phyloP scores from a whole-genome alignment of 73 alveolate species.

The Stentor coeruleus region DNA sequence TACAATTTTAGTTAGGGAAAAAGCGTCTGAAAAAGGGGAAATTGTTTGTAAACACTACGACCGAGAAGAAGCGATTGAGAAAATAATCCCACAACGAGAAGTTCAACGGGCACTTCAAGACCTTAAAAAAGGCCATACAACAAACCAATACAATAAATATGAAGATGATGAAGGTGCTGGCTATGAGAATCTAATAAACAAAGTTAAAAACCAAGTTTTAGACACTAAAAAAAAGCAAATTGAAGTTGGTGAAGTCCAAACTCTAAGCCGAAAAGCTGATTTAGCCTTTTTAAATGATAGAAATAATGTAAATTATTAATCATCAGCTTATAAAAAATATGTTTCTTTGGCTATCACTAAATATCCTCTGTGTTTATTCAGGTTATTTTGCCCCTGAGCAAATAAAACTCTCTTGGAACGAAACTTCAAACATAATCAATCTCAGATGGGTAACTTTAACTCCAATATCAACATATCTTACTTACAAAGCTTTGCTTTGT shows the following conservation, averaged over 20 bases:
- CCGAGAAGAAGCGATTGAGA: no score
- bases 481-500: neutral
- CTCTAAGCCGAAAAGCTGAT: no score
- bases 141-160: neutral
- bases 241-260: neutral
- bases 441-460: neutral
- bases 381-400: no score
- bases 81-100: no score
- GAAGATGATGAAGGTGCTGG: slow-evolving; percentile 12
- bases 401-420: neutral
- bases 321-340: no score
- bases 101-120: neutral
- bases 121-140: neutral
- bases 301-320: no score
- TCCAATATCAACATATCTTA: neutral
- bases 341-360: no score
- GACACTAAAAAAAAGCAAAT: slow-evolving; percentile 16
- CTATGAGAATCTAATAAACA: neutral
- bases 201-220: neutral
- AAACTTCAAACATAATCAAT: neutral
- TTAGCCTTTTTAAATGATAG: no score
- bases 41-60: neutral
- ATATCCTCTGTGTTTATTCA: no score
- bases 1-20: slow-evolving; percentile 12
- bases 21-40: neutral